A percentile compares a stretch with the other conserved stretches of the same genome.
Conservation (phyloP, 164 flowering plant species). For the Magnolia officinalis region DNA sequence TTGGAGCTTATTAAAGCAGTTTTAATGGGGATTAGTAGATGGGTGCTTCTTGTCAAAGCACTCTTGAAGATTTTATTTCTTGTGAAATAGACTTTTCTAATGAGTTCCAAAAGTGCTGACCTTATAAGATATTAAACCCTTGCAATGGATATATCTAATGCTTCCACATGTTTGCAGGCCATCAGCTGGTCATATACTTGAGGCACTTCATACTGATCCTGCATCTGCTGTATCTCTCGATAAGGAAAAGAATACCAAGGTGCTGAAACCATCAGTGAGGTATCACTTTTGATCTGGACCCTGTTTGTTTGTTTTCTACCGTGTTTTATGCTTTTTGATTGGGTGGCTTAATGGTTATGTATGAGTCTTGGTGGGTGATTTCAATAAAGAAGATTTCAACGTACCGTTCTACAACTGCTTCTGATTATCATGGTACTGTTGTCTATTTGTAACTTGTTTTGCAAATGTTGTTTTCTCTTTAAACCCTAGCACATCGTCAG, state of each 20-base stretch:
- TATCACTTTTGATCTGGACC: constrained; percentile 19
- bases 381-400: not conserved
- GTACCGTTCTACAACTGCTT: not conserved
- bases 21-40: constrained; percentile 3
- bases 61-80: constrained; percentile 18
- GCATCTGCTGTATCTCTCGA: constrained; percentile 88
- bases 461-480: not conserved
- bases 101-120: constrained; percentile 8
- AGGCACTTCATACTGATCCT: constrained; percentile 95
- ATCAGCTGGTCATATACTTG: constrained; percentile 70
- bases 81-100: constrained; percentile 4
- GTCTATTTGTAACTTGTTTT: not conserved
- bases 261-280: constrained; percentile 62
- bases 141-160: constrained; percentile 65
- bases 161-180: constrained; percentile 5
- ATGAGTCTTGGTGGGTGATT: not conserved
- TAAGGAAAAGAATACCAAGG: constrained; percentile 57
- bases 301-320: not conserved
- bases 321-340: not conserved
- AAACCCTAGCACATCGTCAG: constrained; percentile 62
- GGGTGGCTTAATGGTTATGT: not conserved
- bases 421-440: not conserved
- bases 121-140: constrained; percentile 26
- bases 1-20: constrained; percentile 12
- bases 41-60: constrained; percentile 44